Conservation (phyloP, 352 stramenopile genomes). For the Globisporangium megalacanthum region DNA sequence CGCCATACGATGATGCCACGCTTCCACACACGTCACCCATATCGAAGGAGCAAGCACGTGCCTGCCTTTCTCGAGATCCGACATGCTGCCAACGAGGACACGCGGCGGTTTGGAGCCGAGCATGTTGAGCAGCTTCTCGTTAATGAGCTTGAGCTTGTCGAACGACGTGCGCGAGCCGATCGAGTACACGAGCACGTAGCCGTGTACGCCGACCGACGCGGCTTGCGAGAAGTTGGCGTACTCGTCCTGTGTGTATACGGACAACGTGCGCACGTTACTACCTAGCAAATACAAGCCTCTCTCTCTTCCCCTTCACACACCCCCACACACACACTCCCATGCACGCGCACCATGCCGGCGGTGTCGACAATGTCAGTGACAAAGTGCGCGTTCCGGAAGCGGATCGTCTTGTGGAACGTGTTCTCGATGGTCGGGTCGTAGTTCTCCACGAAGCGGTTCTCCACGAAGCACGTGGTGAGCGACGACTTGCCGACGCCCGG, state of each 20-base stretch:
- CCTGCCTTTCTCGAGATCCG: constrained; percentile 90
- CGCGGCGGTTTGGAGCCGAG: constrained; percentile 90
- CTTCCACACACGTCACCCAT: neutral
- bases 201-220: constrained; percentile 93
- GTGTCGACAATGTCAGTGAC: constrained; percentile 96
- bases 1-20: neutral
- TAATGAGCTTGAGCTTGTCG: constrained; percentile 93
- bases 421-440: constrained; percentile 97
- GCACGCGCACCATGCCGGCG: constrained; percentile 85
- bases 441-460: constrained; percentile 88
- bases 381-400: constrained; percentile 95
- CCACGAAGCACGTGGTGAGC: constrained; percentile 93
- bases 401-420: constrained; percentile 95
- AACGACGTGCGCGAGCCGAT: constrained; percentile 92
- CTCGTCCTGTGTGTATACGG: constrained; percentile 82
- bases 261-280: no score
- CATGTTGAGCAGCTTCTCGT: constrained; percentile 93
- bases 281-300: no score
- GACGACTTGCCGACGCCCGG: constrained; percentile 94
- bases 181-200: constrained; percentile 95
- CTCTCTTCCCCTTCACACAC: neutral
- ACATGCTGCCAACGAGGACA: constrained; percentile 95
- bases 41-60: constrained; percentile 30
- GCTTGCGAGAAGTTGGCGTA: constrained; percentile 96
- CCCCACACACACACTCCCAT: neutral